Evolutionary conservation across 2,329 filamentous ascomycete genomes (phyloP).

Genomic region (Didymella segeticola): DNA sequence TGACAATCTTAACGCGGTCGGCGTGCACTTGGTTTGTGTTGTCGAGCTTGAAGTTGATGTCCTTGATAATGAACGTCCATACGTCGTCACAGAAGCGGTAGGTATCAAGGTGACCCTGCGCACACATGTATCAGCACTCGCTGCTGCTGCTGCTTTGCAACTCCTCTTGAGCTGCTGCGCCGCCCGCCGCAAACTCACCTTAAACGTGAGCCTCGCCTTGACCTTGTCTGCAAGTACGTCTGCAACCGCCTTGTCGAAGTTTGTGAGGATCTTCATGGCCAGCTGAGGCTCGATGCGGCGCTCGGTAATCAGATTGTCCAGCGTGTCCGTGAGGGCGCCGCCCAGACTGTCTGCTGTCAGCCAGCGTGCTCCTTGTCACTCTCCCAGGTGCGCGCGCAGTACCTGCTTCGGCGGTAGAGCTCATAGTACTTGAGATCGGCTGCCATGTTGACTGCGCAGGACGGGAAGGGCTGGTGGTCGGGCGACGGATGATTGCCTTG

Average conservation of each 20-base stretch:
- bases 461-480: slow-evolving; percentile 17
- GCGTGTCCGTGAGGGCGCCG: slow-evolving; percentile 89
- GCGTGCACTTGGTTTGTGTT: slow-evolving; percentile 76
- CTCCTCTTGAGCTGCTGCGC: neutral
- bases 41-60: slow-evolving; percentile 98
- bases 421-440: slow-evolving; percentile 75
- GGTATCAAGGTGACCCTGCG: slow-evolving; percentile 91
- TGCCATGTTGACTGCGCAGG: slow-evolving; percentile 38
- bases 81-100: slow-evolving; percentile 99
- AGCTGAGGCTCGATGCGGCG: slow-evolving; percentile 96
- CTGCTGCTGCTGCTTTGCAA: slow-evolving; percentile 3
- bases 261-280: slow-evolving; percentile 95
- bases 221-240: slow-evolving; percentile 92
- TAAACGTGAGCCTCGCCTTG: slow-evolving; percentile 89
- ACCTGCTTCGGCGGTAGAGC: slow-evolving; percentile 98
- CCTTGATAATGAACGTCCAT: slow-evolving; percentile 99
- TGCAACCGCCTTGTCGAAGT: slow-evolving; percentile 93
- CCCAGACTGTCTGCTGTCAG: slow-evolving; percentile 73
- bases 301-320: slow-evolving; percentile 94
- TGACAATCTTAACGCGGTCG: slow-evolving; percentile 98
- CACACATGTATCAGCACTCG: slow-evolving; percentile 22
- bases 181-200: slow-evolving; percentile 65
- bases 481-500: slow-evolving; percentile 21
- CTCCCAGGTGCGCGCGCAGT: slow-evolving; percentile 46
- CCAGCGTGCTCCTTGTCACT: slow-evolving; percentile 12